Conservation (phyloP, 1,139 yeast species). For the Geotrichum bryndzae region DNA sequence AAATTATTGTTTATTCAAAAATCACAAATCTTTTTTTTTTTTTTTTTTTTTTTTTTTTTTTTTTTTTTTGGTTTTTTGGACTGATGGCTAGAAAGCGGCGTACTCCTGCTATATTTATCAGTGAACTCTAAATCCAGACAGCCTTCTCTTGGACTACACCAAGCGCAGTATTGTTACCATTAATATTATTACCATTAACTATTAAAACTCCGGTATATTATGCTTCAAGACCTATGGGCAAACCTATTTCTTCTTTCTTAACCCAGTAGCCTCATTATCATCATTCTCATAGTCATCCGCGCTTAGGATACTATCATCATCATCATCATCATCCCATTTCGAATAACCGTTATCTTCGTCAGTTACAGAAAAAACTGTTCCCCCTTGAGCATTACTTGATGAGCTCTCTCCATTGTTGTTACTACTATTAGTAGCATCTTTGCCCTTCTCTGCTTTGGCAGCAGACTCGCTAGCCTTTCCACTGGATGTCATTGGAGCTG, state of each 20-base stretch:
- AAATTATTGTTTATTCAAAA: too few species aligned
- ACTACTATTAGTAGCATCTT: not conserved
- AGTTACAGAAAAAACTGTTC: conserved; percentile 24
- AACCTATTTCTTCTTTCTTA: conserved; percentile 14
- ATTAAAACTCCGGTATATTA: not conserved
- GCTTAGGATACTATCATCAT: conserved; percentile 18
- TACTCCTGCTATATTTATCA: too few species aligned
- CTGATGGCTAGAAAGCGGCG: too few species aligned
- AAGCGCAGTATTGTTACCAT: too few species aligned
- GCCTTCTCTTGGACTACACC: too few species aligned
- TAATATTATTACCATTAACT: not conserved
- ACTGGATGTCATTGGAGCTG: conserved; percentile 3
- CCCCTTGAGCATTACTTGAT: conserved; percentile 3
- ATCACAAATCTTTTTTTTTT: too few species aligned
- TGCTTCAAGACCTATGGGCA: not conserved
- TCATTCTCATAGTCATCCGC: conserved; percentile 20
- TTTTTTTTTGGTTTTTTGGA: too few species aligned
- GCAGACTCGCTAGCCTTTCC: conserved; percentile 2
- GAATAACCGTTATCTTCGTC: conserved; percentile 24
- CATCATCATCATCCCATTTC: conserved; percentile 25
- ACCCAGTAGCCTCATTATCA: conserved; percentile 15
- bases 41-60: too few species aligned
- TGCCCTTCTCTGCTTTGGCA: not conserved
- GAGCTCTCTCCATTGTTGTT: not conserved
- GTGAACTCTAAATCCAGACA: too few species aligned